Evolutionary conservation across 495 filamentous ascomycete species (phyloP).

Genomic region (Pyrenopolyporus hunteri): DNA sequence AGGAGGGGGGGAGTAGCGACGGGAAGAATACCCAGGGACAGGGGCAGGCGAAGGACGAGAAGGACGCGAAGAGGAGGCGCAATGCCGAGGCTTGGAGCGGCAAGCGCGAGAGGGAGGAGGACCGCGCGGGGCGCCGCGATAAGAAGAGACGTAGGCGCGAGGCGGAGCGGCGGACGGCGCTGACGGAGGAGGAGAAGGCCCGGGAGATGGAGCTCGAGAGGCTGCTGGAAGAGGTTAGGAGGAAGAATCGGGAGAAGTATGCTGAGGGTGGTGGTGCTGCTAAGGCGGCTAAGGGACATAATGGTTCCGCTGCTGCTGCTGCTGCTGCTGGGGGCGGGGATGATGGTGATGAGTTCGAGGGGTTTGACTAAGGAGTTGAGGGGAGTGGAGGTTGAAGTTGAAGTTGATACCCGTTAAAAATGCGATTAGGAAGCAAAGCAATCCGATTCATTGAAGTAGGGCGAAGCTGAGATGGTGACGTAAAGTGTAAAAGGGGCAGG

Average conservation of each 20-base stretch:
- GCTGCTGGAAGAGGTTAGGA: conserved; percentile 74
- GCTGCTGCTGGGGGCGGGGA: conserved; percentile 22
- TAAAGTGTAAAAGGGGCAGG: no score
- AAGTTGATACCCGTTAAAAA: conserved; percentile 26
- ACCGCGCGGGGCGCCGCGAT: conserved; percentile 70
- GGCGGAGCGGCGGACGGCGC: conserved; percentile 66
- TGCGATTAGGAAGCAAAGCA: neutral
- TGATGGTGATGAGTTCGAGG: conserved; percentile 53
- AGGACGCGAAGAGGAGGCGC: conserved; percentile 54
- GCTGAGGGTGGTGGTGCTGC: conserved; percentile 39
- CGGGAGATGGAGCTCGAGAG: conserved; percentile 72
- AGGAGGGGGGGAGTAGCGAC: conserved; percentile 57
- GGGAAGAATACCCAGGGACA: no score
- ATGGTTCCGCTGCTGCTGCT: neutral
- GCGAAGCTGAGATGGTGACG: no score
- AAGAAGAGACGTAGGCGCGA: conserved; percentile 76
- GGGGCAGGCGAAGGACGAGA: conserved; percentile 58
- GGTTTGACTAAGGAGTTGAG: conserved; percentile 50
- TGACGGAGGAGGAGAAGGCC: conserved; percentile 75
- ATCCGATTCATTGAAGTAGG: no score
- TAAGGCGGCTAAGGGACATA: neutral
- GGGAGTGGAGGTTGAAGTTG: no score
- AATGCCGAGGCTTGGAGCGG: conserved; percentile 79
- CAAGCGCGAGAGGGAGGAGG: conserved; percentile 73
- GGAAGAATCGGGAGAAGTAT: conserved; percentile 56